phyloP scores from a whole-genome alignment of 108 stramenopile species.

The Cyclostephanos invisitatus region DNA sequence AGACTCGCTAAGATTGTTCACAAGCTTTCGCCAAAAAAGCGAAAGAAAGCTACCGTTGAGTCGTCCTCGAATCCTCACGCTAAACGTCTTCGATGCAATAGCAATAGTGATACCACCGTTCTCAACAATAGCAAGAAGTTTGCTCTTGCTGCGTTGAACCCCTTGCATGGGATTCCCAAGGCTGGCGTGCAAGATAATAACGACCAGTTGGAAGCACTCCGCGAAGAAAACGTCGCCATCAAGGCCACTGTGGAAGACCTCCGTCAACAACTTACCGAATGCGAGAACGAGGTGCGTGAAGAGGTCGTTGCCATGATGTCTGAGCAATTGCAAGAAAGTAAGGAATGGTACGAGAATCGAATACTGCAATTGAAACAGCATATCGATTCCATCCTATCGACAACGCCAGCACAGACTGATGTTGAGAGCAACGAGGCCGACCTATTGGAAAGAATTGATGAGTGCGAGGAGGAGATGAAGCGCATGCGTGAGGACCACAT shows the following conservation, averaged over 20 bases:
- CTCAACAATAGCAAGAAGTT: neutral
- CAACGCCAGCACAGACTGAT: constrained; percentile 49
- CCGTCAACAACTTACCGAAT: constrained; percentile 49
- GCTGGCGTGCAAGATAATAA: constrained; percentile 16
- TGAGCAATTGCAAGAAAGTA: constrained; percentile 57
- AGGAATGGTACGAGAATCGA: constrained; percentile 60
- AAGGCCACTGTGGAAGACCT: constrained; percentile 46
- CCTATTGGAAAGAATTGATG: constrained; percentile 73
- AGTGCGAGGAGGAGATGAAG: constrained; percentile 85
- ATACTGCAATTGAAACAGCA: constrained; percentile 57
- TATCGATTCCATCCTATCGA: constrained; percentile 34
- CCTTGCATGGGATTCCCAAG: neutral
- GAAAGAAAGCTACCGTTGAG: constrained; percentile 28
- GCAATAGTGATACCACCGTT: neutral
- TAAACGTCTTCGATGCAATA: constrained; percentile 36
- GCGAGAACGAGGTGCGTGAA: constrained; percentile 66
- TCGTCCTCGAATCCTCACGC: constrained; percentile 24
- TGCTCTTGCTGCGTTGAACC: constrained; percentile 6
- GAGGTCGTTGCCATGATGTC: constrained; percentile 84
- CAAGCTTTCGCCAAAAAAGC: constrained; percentile 52
- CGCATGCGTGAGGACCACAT: constrained; percentile 72
- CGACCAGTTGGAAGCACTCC: constrained; percentile 42
- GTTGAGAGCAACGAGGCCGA: constrained; percentile 61
- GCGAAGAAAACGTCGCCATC: constrained; percentile 40
- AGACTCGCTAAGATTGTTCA: constrained; percentile 40